Percentiles rank a stretch among this genome's conserved stretches.
phyloP scores from a whole-genome alignment of 441 rosid species.

The Viola pubescens region DNA sequence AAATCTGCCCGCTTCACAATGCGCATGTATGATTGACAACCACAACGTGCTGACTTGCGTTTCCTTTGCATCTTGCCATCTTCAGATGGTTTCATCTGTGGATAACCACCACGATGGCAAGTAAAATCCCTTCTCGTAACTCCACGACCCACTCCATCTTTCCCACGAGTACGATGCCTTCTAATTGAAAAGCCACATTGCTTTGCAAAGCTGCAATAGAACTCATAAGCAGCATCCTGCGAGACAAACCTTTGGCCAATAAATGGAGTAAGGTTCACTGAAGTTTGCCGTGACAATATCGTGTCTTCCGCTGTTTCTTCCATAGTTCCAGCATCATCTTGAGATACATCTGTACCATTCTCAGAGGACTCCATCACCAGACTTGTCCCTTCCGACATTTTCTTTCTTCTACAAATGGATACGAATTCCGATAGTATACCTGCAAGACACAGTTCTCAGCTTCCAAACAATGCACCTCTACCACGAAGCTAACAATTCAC shows the following conservation, averaged over 20 bases:
- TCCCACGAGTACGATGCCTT: conserved; percentile 52
- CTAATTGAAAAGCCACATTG: conserved; percentile 65
- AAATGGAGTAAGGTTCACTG: conserved; percentile 51
- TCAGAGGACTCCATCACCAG: conserved; percentile 43
- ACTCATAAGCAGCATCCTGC: conserved; percentile 64
- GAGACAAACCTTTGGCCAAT: conserved; percentile 58
- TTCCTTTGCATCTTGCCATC: conserved; percentile 62
- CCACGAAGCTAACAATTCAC: no score
- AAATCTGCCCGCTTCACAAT: conserved; percentile 57
- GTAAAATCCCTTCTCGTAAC: conserved; percentile 62
- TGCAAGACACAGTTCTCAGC: conserved; percentile 9
- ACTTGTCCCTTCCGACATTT: conserved; percentile 43
- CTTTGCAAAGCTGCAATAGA: conserved; percentile 59
- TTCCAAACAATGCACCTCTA: background rate
- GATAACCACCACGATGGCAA: conserved; percentile 65
- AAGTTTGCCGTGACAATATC: conserved; percentile 49
- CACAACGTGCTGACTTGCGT: conserved; percentile 54
- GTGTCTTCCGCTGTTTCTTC: conserved; percentile 44
- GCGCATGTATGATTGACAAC: conserved; percentile 52
- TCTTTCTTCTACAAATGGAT: conserved; percentile 11
- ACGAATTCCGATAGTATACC: conserved; percentile 15
- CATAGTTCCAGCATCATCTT: conserved; percentile 32
- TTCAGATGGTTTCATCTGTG: conserved; percentile 45
- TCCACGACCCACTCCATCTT: conserved; percentile 62
- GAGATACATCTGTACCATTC: conserved; percentile 39